Evolutionary conservation across 805 yeast genomes (phyloP).

Genomic region (Pichia californica): DNA sequence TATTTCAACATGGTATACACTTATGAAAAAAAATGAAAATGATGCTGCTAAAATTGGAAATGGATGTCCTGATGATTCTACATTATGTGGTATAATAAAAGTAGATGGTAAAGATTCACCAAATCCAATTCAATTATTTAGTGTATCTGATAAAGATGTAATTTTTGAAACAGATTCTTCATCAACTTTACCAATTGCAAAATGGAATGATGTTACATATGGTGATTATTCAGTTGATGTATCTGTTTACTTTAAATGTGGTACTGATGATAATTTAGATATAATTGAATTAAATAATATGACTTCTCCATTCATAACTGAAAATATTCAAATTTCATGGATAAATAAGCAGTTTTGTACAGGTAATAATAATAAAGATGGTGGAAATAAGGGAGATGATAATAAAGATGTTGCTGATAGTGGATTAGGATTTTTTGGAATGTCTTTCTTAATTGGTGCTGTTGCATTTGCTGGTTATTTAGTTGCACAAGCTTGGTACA

Average conservation of each 20-base stretch:
- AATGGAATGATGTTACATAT: constrained; percentile 57
- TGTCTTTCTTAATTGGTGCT: constrained; percentile 71
- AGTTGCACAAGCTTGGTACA: constrained; percentile 68
- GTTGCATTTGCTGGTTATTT: constrained; percentile 66
- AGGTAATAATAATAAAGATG: constrained; percentile 10
- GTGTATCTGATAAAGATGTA: constrained; percentile 28
- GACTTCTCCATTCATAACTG: neutral
- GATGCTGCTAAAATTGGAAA: constrained; percentile 28
- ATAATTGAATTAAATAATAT: constrained; percentile 5
- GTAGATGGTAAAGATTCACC: constrained; percentile 45
- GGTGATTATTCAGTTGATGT: constrained; percentile 46
- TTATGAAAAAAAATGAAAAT: constrained; percentile 36
- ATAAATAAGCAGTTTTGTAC: constrained; percentile 15
- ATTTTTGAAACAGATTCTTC: constrained; percentile 4
- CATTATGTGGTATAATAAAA: constrained; percentile 68
- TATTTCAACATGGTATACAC: constrained; percentile 58
- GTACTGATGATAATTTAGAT: constrained; percentile 20
- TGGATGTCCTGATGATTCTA: constrained; percentile 64
- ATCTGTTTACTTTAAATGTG: constrained; percentile 39
- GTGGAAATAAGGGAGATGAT: constrained; percentile 20
- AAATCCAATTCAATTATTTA: constrained; percentile 41
- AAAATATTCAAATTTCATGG: constrained; percentile 15
- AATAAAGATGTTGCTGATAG: constrained; percentile 10
- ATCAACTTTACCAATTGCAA: constrained; percentile 28
- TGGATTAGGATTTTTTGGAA: constrained; percentile 78